Conservation (phyloP, 129 eudicot genomes). For the Chrysanthemum seticuspe region DNA sequence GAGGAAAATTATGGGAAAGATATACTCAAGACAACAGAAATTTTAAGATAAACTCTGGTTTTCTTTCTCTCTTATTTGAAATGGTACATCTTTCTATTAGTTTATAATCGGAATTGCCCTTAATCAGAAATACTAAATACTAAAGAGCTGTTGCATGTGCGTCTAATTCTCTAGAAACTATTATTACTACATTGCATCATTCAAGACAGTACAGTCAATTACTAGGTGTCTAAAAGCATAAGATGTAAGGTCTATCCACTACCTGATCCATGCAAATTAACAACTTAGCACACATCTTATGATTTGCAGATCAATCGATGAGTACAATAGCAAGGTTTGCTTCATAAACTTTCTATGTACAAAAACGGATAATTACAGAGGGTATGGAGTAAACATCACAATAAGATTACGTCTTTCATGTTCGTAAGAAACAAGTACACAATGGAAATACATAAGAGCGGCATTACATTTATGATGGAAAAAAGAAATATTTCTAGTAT, state of each 20-base stretch:
- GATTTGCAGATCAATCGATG: background rate
- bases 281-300: too few relatives aligned
- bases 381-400: background rate
- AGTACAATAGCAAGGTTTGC: background rate
- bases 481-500: too few relatives aligned
- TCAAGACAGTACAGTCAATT: background rate
- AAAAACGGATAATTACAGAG: background rate
- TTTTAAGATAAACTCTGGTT: background rate
- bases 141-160: too few relatives aligned
- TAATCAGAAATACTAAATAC: too few relatives aligned
- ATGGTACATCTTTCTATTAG: background rate
- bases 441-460: background rate
- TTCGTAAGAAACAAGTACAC: background rate
- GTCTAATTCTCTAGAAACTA: background rate
- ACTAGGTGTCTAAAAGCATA: background rate
- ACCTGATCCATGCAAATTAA: background rate
- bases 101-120: background rate
- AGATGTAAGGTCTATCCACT: background rate
- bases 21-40: conserved; percentile 1
- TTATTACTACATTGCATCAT: background rate
- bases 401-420: conserved; percentile 5
- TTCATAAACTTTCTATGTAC: background rate
- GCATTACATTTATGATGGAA: background rate
- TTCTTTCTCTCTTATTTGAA: background rate
- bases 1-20: too few relatives aligned